Evolutionary conservation across 208 protist species (phyloP).

Genomic region (Trypanosoma congolense): DNA sequence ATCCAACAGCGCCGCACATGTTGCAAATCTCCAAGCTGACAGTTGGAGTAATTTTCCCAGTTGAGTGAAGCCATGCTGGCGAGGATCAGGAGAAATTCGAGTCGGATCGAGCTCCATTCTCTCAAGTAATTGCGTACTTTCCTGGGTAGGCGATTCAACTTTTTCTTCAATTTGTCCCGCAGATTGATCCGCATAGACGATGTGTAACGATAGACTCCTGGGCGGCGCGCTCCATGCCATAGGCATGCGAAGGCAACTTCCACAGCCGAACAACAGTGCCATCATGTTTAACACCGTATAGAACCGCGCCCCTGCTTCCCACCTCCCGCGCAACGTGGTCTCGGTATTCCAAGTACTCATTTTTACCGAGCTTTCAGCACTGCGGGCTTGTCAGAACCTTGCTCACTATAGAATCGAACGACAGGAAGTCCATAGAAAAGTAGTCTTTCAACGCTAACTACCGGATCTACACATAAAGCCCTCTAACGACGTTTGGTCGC

Average conservation of each 20-base stretch:
- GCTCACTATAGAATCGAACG: slow-evolving; percentile 2
- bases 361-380: slow-evolving; percentile 28
- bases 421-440: slow-evolving; percentile 35
- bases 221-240: slow-evolving; percentile 55
- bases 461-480: slow-evolving; percentile 59
- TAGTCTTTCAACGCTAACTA: slow-evolving; percentile 32
- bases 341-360: slow-evolving; percentile 36
- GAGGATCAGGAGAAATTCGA: slow-evolving; percentile 50
- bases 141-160: slow-evolving; percentile 41
- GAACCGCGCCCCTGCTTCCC: slow-evolving; percentile 58
- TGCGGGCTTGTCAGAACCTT: neutral
- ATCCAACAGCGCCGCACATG: slow-evolving; percentile 58
- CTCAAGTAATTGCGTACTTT: slow-evolving; percentile 32
- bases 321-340: slow-evolving; percentile 28
- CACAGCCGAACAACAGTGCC: slow-evolving; percentile 67
- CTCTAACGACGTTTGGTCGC: slow-evolving; percentile 21
- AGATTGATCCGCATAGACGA: slow-evolving; percentile 40
- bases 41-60: slow-evolving; percentile 46
- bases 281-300: slow-evolving; percentile 50
- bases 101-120: slow-evolving; percentile 54
- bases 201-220: slow-evolving; percentile 75
- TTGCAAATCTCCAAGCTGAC: slow-evolving; percentile 37
- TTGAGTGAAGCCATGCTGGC: slow-evolving; percentile 60
- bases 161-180: slow-evolving; percentile 46
- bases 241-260: slow-evolving; percentile 54